A percentile compares a stretch with the other conserved stretches of the same genome.
These are phyloP conservation scores for Yarrowia galli DNA, from an alignment of 1,139 yeast genomes.

Conservation along the genomic window DNA sequence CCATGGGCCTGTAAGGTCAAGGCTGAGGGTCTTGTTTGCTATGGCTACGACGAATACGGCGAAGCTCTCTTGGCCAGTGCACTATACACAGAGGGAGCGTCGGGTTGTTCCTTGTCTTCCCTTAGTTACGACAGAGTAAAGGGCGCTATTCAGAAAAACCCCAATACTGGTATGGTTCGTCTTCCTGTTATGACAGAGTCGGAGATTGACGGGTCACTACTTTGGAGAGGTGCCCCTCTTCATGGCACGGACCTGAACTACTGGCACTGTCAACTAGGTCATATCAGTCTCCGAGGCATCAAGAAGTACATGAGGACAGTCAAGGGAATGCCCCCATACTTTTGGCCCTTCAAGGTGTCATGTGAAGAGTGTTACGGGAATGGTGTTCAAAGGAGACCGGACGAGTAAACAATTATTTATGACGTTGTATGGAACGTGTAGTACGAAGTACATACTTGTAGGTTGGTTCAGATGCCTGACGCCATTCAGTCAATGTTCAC, in stretches of 20 bases:
- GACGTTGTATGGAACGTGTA: no score
- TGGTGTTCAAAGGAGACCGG: background rate
- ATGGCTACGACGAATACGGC: background rate
- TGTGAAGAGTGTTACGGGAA: background rate
- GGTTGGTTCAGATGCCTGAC: no score
- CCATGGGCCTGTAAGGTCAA: background rate
- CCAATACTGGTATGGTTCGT: background rate
- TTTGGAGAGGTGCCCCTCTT: background rate
- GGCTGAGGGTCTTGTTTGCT: background rate
- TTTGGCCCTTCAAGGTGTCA: background rate
- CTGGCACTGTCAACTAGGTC: background rate
- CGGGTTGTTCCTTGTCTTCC: background rate
- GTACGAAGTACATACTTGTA: no score
- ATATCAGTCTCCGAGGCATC: background rate
- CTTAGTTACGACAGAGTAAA: background rate
- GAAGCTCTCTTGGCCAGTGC: background rate
- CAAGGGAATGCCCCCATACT: background rate
- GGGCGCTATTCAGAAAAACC: background rate
- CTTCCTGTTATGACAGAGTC: background rate
- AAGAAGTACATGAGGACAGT: background rate
- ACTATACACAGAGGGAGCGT: background rate
- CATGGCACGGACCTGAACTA: background rate
- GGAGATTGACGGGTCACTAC: background rate
- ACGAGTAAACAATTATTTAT: background rate
- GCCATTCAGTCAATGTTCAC: no score